Evolutionary conservation across 176 grass and related monocot genomes (phyloP), one percentile per base, ranked within the genome.

Genomic region (Leersia perrieri): DNA sequence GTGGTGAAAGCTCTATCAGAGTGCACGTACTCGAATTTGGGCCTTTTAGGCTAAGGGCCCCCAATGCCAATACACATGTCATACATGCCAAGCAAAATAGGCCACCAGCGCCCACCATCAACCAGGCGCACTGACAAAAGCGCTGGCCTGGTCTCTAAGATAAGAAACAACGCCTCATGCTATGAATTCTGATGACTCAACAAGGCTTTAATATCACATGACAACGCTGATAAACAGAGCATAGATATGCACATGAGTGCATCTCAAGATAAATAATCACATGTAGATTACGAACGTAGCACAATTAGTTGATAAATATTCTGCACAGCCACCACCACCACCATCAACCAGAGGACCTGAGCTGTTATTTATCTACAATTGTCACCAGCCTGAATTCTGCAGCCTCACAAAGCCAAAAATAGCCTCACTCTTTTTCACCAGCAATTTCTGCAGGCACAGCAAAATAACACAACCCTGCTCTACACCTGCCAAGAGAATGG

Each of bases 401-500:
- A 66, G 41, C 40, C 51, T 40, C 16, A 73, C 39, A 78, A 26
- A 57, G 30, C 38, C 14, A 47, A 28, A 34, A 58, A 33, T 9
- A 57, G 5, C 66, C 63, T n/a, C 63, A 74, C 7, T 6, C 13
- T 60, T 36, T 5, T 47, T 42, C 35, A 27, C 22, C 10, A 79
- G 41, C n/a, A 39, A 31, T 12, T 12, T 45, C 5, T 36, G 28
- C 57, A 71, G 53, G 0, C 4, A 65, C 68, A 55, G 13, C 9
- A 70, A 6, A 25, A 28, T 44, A 70, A 20, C 32, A 80, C 28
- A 25, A 16, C 9, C 28, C 39, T 13, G 13, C 25, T 2, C 23
- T 68, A 36, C n/a, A 76, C 66, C 49, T 87, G 63, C 85, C 85
- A 87, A 63, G 31, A 27, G 63, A 86, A 89, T 34, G 62, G 83